Percentiles rank a stretch among this genome's conserved stretches.
These are phyloP conservation scores for Zymoseptoria tritici DNA, from an alignment of 2,329 filamentous ascomycete species.

Conservation along the genomic window DNA sequence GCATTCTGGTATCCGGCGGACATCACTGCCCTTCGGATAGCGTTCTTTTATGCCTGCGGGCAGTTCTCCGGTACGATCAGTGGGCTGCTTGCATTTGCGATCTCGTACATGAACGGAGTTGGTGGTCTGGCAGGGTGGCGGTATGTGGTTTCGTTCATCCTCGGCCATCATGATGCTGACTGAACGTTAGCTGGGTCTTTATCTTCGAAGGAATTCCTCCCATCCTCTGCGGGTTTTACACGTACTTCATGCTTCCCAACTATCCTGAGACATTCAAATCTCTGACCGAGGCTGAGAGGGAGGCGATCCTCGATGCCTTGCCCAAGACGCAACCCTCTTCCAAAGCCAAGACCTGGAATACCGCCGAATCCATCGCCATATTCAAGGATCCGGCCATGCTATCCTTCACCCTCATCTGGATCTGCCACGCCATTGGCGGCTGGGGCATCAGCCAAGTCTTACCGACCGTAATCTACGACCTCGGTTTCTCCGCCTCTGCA, in stretches of 20 bases:
- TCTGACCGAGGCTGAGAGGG: slow-evolving; percentile 38
- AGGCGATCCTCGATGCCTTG: slow-evolving; percentile 11
- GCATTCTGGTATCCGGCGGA: slow-evolving; percentile 30
- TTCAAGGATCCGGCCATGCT: slow-evolving; percentile 15
- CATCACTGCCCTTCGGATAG: slow-evolving; percentile 28
- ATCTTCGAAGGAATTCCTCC: slow-evolving; percentile 17
- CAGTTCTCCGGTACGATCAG: slow-evolving; percentile 31
- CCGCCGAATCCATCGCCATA: slow-evolving; percentile 13
- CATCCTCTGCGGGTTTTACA: slow-evolving; percentile 37
- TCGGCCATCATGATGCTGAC: background rate
- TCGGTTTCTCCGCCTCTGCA: slow-evolving; percentile 35
- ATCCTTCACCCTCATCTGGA: slow-evolving; percentile 20
- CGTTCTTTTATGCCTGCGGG: slow-evolving; percentile 30
- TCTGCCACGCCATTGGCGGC: slow-evolving; percentile 22
- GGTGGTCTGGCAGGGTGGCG: slow-evolving; percentile 20
- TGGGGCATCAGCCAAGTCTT: slow-evolving; percentile 35
- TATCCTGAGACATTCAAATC: slow-evolving; percentile 52
- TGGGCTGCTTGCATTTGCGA: slow-evolving; percentile 41
- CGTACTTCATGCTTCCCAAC: slow-evolving; percentile 13
- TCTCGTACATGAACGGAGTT: slow-evolving; percentile 39
- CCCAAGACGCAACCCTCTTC: slow-evolving; percentile 17
- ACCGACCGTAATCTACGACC: slow-evolving; percentile 37
- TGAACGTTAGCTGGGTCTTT: slow-evolving; percentile 14
- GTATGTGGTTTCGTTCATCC: slow-evolving; percentile 7
- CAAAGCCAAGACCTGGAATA: slow-evolving; percentile 17